Evolutionary conservation across 129 eudicot genomes (phyloP).

Genomic region (Flaveria bidentis): DNA sequence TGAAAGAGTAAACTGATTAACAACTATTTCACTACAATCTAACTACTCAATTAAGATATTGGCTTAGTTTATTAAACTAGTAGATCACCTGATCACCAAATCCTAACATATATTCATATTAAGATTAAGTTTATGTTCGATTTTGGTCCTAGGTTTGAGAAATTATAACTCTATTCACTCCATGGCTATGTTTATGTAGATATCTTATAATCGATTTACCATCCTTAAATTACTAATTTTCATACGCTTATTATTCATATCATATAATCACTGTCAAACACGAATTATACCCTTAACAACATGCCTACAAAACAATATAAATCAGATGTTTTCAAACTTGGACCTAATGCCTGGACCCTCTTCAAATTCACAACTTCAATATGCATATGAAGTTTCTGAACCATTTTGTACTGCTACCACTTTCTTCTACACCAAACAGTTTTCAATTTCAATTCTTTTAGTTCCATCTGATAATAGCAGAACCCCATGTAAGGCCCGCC

Average conservation of each 20-base stretch:
- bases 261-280: not conserved
- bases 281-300: not conserved
- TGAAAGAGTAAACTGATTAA: too few relatives aligned
- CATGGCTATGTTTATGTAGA: too few relatives aligned
- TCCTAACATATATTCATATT: too few relatives aligned
- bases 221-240: too few relatives aligned
- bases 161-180: too few relatives aligned
- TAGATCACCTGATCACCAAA: too few relatives aligned
- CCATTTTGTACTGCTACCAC: not conserved
- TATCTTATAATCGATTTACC: too few relatives aligned
- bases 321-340: not conserved
- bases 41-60: too few relatives aligned
- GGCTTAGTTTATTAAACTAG: too few relatives aligned
- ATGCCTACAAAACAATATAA: constrained; percentile 3
- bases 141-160: too few relatives aligned
- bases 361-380: constrained; percentile 10
- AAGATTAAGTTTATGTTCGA: too few relatives aligned
- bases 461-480: constrained; percentile 84
- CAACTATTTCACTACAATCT: too few relatives aligned
- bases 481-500: constrained; percentile 99
- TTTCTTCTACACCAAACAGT: not conserved
- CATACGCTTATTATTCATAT: not conserved
- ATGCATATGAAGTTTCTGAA: not conserved
- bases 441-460: not conserved
- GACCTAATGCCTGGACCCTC: constrained; percentile 10